Conservation (phyloP, 2,329 filamentous ascomycete species). For the Acarospora socialis region DNA sequence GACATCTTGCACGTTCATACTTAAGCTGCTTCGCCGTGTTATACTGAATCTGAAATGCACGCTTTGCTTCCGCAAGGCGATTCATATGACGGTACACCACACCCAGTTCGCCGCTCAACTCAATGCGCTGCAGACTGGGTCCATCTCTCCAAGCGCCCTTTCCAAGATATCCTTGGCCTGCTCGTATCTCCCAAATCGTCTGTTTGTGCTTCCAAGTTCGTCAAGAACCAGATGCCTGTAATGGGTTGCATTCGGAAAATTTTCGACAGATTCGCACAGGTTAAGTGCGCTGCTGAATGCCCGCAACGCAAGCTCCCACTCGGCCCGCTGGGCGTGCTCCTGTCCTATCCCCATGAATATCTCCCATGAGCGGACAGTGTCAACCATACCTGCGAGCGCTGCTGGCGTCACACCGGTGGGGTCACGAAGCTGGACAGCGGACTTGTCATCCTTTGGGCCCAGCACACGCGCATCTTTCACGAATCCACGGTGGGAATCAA, state of each 20-base stretch:
- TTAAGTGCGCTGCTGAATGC: conserved; percentile 16
- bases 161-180: conserved; percentile 16
- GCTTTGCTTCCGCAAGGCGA: conserved; percentile 18
- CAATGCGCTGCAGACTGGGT: conserved; percentile 12
- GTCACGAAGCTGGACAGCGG: conserved; percentile 15
- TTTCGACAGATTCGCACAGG: conserved; percentile 11
- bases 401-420: conserved; percentile 13
- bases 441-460: conserved; percentile 18
- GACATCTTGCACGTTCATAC: conserved; percentile 15
- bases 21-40: conserved; percentile 17
- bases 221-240: conserved; percentile 15
- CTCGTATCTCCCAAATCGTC: conserved; percentile 20
- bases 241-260: conserved; percentile 8
- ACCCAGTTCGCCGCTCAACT: conserved; percentile 21
- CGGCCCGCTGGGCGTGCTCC: conserved; percentile 3
- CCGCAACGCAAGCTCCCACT: conserved; percentile 2
- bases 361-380: conserved; percentile 11
- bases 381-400: conserved; percentile 13
- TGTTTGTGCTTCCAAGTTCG: conserved; percentile 19
- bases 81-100: conserved; percentile 22
- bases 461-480: conserved; percentile 20
- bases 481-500: conserved; percentile 23
- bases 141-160: conserved; percentile 13
- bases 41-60: conserved; percentile 19
- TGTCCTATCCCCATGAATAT: conserved; percentile 2